Evolutionary conservation across 306 rosid genomes (phyloP).

Genomic region (Trifolium subterraneum): DNA sequence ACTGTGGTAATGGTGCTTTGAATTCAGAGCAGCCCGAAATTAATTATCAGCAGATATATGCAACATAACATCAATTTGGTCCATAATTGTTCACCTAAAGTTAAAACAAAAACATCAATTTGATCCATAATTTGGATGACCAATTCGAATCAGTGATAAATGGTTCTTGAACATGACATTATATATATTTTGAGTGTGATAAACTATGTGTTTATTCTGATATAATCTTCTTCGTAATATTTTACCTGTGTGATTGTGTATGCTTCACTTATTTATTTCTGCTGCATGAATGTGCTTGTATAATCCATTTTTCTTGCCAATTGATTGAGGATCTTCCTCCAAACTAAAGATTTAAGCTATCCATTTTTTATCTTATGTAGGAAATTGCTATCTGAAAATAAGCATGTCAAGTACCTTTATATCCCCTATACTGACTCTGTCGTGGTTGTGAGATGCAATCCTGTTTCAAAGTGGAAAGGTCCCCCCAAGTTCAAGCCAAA

Average conservation of each 20-base stretch:
- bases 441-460: conserved; percentile 92
- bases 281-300: conserved; percentile 25
- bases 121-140: conserved; percentile 13
- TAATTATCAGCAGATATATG: background rate
- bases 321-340: conserved; percentile 33
- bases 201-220: conserved; percentile 5
- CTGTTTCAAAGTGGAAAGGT: conserved; percentile 90
- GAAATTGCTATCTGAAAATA: conserved; percentile 83
- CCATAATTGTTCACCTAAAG: background rate
- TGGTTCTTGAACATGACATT: conserved; percentile 3
- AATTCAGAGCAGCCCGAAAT: conserved; percentile 8
- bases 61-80: background rate
- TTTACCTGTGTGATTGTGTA: conserved; percentile 3
- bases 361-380: conserved; percentile 39
- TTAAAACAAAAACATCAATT: background rate
- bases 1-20: conserved; percentile 11
- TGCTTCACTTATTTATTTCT: conserved; percentile 26
- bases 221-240: background rate
- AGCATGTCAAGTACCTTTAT: conserved; percentile 88
- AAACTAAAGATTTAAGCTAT: conserved; percentile 13
- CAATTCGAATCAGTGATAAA: conserved; percentile 22
- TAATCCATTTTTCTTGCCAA: conserved; percentile 35
- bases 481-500: conserved; percentile 87
- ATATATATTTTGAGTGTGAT: background rate
- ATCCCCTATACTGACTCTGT: conserved; percentile 81